Evolutionary conservation across 805 yeast species (phyloP), one percentile per base, ranked within the genome.

Genomic region (Candida peoriensis): DNA sequence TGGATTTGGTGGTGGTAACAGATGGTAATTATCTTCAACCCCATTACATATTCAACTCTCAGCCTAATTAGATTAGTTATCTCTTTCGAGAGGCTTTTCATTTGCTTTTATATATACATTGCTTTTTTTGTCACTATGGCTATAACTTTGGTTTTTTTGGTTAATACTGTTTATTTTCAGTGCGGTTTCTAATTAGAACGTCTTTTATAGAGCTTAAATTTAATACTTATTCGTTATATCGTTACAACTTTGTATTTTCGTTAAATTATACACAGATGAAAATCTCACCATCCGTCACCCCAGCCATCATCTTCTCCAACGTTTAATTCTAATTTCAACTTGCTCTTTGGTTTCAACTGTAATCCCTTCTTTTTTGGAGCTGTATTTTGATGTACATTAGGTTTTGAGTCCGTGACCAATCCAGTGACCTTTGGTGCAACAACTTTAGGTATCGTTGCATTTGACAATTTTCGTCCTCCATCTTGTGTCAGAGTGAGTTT

Each of bases 271-370:
- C n/a, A n/a, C 12, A 12, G 23, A 11, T 16, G 13, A 21, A 17
- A n/a, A 18, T 7, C 9, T 40, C 18, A 65, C 71, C 72, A 66
- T 0, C 67, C 69, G 38, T 64, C 68, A 14, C 68, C 73, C 73
- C 73, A 68, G 0, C 66, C 69, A 30, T 59, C 68, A 11, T 58
- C 67, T 13, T 38, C 44, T 13, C 56, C 62, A 12, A 44, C 44
- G 19, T 55, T 55, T 18, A 64, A 31, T 15, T 59, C 55, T 20
- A 66, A 39, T 24, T 60, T 58, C 8, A 63, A 39, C 42, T 65
- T 63, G 18, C 47, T 45, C 37, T 47, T 53, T 23, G 50, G 43
- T 24, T 48, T 52, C 32, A 53, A 32, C 28, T 50, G 50, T 27
- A 53, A n/a, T 6, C 50, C 55, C 17, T 45, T 49, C 37, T 44